These are phyloP conservation scores for Phytophthora kernoviae DNA, from an alignment of 352 stramenopile genomes.

Conservation along the genomic window DNA sequence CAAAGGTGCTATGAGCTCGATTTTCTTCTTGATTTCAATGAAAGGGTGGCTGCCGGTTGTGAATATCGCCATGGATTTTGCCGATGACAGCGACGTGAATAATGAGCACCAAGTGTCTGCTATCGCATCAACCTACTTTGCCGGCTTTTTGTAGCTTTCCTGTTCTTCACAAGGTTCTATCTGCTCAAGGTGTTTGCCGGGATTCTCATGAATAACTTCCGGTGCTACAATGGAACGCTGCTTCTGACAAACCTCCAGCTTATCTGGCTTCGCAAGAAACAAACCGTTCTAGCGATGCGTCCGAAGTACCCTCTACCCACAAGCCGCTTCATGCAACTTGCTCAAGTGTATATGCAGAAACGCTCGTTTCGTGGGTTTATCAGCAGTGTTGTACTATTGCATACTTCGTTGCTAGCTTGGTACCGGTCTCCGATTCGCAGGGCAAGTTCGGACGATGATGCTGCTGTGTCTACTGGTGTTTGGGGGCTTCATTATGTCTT, in stretches of 20 bases:
- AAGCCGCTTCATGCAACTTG: conserved; percentile 61
- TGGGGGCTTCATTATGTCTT: conserved; percentile 87
- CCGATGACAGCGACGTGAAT: conserved; percentile 50
- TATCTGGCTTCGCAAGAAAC: conserved; percentile 79
- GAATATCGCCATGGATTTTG: conserved; percentile 79
- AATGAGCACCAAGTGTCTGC: conserved; percentile 68
- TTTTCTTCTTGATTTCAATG: conserved; percentile 85
- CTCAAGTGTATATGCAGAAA: conserved; percentile 72
- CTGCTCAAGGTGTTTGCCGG: conserved; percentile 78
- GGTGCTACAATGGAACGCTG: conserved; percentile 81
- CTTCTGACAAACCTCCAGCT: conserved; percentile 79
- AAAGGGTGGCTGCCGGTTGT: conserved; percentile 87
- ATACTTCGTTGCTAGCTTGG: conserved; percentile 76
- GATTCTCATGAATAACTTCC: conserved; percentile 90
- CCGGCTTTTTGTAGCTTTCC: conserved; percentile 84
- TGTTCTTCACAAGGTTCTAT: conserved; percentile 83
- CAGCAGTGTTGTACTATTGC: conserved; percentile 64
- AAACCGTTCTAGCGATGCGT: conserved; percentile 59
- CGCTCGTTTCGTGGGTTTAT: conserved; percentile 67
- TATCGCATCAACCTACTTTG: conserved; percentile 80
- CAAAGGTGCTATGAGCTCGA: conserved; percentile 67
- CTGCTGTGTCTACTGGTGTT: conserved; percentile 37
- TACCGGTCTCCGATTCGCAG: conserved; percentile 65
- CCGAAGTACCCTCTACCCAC: conserved; percentile 76
- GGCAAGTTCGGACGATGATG: conserved; percentile 37